These are phyloP conservation scores for Lodderomyces parapsilosis DNA, from an alignment of 1,139 yeast genomes.

Conservation along the genomic window DNA sequence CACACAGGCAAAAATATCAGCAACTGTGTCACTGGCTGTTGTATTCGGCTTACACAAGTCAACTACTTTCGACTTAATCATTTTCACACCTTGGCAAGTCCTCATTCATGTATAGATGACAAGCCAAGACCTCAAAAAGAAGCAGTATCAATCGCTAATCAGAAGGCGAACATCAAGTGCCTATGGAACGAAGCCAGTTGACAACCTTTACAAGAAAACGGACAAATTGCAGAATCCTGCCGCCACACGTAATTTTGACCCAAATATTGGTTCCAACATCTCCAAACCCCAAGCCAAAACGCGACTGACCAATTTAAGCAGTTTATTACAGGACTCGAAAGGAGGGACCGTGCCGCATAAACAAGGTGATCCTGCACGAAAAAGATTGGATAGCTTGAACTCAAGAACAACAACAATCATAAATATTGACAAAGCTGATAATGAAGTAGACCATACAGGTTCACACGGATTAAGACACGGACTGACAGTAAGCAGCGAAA, in stretches of 20 bases:
- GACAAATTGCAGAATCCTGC: not conserved
- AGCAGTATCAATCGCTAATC: conserved; percentile 8
- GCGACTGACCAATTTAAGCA: not conserved
- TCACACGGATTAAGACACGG: not conserved
- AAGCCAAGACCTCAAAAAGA: conserved; percentile 5
- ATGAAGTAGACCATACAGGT: not conserved
- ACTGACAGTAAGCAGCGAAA: not conserved
- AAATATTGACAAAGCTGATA: not conserved
- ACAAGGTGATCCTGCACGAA: not conserved
- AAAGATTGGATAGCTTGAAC: conserved; percentile 3
- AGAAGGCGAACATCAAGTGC: conserved; percentile 5
- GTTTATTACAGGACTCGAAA: not conserved
- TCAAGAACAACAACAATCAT: not conserved
- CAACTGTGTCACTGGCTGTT: not conserved
- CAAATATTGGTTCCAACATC: not conserved
- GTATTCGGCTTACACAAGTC: not conserved
- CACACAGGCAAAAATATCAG: not conserved
- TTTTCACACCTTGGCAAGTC: not conserved
- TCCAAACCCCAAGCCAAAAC: not conserved
- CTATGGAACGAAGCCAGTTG: conserved; percentile 4
- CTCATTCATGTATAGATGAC: not conserved
- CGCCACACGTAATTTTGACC: not conserved
- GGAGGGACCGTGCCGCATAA: not conserved
- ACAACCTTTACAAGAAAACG: not conserved
- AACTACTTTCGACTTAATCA: not conserved